These are phyloP conservation scores for Crithidia bombi DNA, from an alignment of 208 protist genomes.

Conservation along the genomic window DNA sequence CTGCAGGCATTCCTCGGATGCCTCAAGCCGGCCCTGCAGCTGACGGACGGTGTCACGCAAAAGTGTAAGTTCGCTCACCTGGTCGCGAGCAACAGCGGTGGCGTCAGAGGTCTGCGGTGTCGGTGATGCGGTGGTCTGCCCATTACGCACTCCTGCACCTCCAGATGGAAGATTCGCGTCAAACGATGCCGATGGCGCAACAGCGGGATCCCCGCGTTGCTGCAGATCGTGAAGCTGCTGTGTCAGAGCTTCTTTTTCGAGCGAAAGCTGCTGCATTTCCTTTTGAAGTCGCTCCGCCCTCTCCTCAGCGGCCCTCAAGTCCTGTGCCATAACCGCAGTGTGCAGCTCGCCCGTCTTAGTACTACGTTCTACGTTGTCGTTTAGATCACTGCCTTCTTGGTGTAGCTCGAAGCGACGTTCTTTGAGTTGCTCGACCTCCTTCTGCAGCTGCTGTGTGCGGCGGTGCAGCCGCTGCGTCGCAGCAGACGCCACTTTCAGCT, in stretches of 20 bases:
- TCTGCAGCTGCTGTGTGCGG: conserved; percentile 19
- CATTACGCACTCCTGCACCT: too few species aligned
- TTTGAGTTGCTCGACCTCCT: conserved; percentile 11
- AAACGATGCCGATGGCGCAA: too few species aligned
- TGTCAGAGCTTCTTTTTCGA: conserved; percentile 18
- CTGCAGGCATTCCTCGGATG: conserved; percentile 12
- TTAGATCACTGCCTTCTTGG: neutral
- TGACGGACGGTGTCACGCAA: conserved; percentile 21
- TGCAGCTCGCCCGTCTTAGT: neutral
- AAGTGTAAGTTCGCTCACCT: neutral
- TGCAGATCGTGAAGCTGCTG: neutral
- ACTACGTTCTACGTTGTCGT: neutral
- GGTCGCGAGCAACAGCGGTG: neutral
- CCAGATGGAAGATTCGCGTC: too few species aligned
- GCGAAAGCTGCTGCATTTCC: conserved; percentile 17
- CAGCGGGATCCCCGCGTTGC: too few species aligned
- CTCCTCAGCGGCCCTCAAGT: neutral
- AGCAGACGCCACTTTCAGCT: conserved; percentile 21
- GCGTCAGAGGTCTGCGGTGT: neutral
- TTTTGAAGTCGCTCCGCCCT: conserved; percentile 2
- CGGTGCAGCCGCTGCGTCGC: conserved; percentile 30
- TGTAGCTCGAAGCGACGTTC: neutral
- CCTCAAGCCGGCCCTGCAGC: conserved; percentile 27
- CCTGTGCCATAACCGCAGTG: neutral
- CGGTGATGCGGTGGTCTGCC: too few species aligned